Conservation (phyloP, 2,329 filamentous ascomycete genomes). For the Colletotrichum gloeosporioides region DNA sequence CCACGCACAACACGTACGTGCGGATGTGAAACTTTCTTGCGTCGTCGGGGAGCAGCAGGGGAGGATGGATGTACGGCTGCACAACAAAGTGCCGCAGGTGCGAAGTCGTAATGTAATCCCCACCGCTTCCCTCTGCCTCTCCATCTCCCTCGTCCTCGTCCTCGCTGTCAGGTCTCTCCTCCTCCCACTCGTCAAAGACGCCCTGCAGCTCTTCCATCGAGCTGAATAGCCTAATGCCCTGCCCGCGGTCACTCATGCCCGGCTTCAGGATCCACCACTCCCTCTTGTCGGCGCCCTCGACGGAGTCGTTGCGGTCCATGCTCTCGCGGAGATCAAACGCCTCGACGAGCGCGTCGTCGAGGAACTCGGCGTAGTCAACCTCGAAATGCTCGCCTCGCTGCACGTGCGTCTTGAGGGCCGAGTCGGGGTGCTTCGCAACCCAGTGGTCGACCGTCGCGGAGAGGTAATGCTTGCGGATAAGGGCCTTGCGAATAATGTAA, state of each 20-base stretch:
- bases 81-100: constrained; percentile 96
- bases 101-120: constrained; percentile 75
- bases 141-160: constrained; percentile 55
- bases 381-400: constrained; percentile 87
- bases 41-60: constrained; percentile 73
- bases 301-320: constrained; percentile 65
- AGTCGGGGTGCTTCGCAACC: constrained; percentile 81
- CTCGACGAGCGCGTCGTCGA: constrained; percentile 92
- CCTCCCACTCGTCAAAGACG: constrained; percentile 94
- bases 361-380: constrained; percentile 94
- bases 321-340: constrained; percentile 86
- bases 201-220: constrained; percentile 81
- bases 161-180: constrained; percentile 66
- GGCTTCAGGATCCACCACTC: constrained; percentile 99
- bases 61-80: constrained; percentile 92
- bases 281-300: constrained; percentile 40
- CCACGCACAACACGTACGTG: constrained; percentile 85
- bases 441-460: constrained; percentile 84
- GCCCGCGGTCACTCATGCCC: constrained; percentile 94
- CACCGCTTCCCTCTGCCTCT: constrained; percentile 31
- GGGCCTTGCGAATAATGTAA: constrained; percentile 93
- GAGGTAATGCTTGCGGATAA: constrained; percentile 96
- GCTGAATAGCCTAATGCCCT: constrained; percentile 89
- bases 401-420: constrained; percentile 71
- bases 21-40: constrained; percentile 93